phyloP scores from a whole-genome alignment of 352 stramenopile genomes.

The Phytophthora colocasiae region DNA sequence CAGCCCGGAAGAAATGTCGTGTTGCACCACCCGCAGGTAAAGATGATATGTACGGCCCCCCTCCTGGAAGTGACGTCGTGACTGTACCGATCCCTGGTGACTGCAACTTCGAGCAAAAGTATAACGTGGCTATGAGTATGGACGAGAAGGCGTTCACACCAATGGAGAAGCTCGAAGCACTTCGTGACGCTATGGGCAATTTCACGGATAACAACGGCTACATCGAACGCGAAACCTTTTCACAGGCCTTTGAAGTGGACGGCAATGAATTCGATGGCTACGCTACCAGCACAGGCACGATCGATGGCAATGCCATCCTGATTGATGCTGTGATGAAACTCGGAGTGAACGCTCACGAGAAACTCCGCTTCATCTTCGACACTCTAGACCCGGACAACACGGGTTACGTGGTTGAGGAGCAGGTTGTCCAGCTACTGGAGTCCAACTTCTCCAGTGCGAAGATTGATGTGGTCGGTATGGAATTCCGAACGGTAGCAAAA shows the following conservation, averaged over 20 bases:
- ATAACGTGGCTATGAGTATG: constrained; percentile 64
- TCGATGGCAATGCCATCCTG: constrained; percentile 75
- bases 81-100: constrained; percentile 69
- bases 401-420: constrained; percentile 56
- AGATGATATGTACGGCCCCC: constrained; percentile 47
- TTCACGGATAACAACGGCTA: constrained; percentile 66
- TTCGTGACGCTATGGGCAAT: constrained; percentile 67
- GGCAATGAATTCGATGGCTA: constrained; percentile 58
- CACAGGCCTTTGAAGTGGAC: constrained; percentile 68
- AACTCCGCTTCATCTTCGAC: constrained; percentile 83
- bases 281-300: constrained; percentile 51
- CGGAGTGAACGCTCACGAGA: constrained; percentile 67
- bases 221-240: constrained; percentile 77
- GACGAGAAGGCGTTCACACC: constrained; percentile 49
- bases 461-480: constrained; percentile 74
- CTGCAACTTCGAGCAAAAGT: constrained; percentile 66
- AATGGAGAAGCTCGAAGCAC: constrained; percentile 61
- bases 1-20: constrained; percentile 20
- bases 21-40: constrained; percentile 21
- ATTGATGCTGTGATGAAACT: constrained; percentile 78
- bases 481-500: constrained; percentile 59
- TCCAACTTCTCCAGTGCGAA: constrained; percentile 78
- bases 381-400: constrained; percentile 60
- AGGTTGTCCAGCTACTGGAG: constrained; percentile 62
- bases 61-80: constrained; percentile 52